Percentiles rank a stretch among this genome's conserved stretches.
These are phyloP conservation scores for Tilletiopsis washingtonensis DNA, from an alignment of 1,284 basidiomycete genomes.

Conservation along the genomic window DNA sequence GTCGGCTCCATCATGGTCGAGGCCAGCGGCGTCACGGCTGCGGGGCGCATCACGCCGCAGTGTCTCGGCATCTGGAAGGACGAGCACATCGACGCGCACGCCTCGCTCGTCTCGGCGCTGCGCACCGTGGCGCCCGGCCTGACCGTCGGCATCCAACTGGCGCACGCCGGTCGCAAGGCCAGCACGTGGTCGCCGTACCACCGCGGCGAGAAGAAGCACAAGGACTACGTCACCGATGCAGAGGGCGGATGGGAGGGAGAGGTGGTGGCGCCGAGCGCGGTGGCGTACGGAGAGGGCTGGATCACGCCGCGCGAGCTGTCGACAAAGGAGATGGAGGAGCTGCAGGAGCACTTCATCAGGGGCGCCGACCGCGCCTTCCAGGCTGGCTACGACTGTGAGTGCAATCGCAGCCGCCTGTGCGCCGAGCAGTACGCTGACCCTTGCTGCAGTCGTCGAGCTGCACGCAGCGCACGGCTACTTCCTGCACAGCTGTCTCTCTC, in stretches of 20 bases:
- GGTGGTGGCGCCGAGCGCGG: conserved; percentile 57
- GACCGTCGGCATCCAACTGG: conserved; percentile 69
- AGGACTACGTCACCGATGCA: conserved; percentile 15
- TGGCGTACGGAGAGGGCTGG: conserved; percentile 55
- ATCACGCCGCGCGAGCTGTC: conserved; percentile 58
- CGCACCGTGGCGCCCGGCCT: conserved; percentile 57
- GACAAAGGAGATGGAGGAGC: conserved; percentile 55
- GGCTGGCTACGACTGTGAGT: conserved; percentile 58
- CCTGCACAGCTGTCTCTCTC: conserved; percentile 53
- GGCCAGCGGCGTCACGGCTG: conserved; percentile 56
- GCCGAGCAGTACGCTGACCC: no score
- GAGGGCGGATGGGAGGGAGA: conserved; percentile 65
- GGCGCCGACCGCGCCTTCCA: conserved; percentile 56
- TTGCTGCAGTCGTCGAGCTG: no score
- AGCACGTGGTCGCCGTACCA: conserved; percentile 49
- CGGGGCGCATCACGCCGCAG: conserved; percentile 58
- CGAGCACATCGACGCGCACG: conserved; percentile 61
- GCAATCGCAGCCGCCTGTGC: no score
- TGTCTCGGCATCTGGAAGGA: conserved; percentile 63
- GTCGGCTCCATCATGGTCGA: conserved; percentile 40
- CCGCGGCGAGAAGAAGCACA: conserved; percentile 47
- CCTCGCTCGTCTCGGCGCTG: conserved; percentile 65
- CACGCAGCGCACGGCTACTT: conserved; percentile 55
- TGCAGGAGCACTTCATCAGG: conserved; percentile 62
- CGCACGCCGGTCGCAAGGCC: conserved; percentile 69